Evolutionary conservation across 139 green algal genomes (phyloP), one percentile per base, ranked within the genome.

Genomic region (Picochlorum sp.): DNA sequence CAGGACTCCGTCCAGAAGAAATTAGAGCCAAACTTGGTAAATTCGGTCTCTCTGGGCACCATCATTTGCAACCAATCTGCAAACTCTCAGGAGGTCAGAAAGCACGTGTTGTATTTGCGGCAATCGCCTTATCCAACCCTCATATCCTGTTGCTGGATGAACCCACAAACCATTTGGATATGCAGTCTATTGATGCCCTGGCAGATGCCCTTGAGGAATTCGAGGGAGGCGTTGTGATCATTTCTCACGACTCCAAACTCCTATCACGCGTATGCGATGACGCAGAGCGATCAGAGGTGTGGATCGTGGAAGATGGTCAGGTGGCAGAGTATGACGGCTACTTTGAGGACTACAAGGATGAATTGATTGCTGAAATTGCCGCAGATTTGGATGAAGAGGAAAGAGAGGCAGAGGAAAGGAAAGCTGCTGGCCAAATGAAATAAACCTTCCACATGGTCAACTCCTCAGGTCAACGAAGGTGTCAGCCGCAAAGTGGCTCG

Each of bases 131-230:
- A 18, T 71, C 61, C 18, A 63, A 86, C 37, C 88, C 93, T 1
- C 93, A 98, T 83, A 98, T 98, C 70, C 80, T 96, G 69, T 80
- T 97, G 74, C 78, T 97, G 67, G 79, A 85, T 55, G 79, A 85
- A 79, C 92, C 92, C 47, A 99, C 94, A 57, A 99, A 99, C 70
- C 90, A 99, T 63, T 68, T 99, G 62, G 94, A 99, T 83, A 98
- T 99, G 94, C 86, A 88, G 74, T 92, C 79, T 63, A 98, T 99
- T 66, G 94, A 99, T 65, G 92, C 94, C 13, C 70, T 95, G 56
- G 75, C 86, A 37, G 91, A 98, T 49, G 94, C 94, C 1, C 47
- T 99, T 8, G 82, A 92, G 38, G 84, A 90, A 71, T 98, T 96
- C 71, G 77, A 87, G 65, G 94, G 94, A 24, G 94, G 94, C 49